phyloP scores from a whole-genome alignment of 2,329 filamentous ascomycete genomes.

The Coccinonectria pachysandricola region DNA sequence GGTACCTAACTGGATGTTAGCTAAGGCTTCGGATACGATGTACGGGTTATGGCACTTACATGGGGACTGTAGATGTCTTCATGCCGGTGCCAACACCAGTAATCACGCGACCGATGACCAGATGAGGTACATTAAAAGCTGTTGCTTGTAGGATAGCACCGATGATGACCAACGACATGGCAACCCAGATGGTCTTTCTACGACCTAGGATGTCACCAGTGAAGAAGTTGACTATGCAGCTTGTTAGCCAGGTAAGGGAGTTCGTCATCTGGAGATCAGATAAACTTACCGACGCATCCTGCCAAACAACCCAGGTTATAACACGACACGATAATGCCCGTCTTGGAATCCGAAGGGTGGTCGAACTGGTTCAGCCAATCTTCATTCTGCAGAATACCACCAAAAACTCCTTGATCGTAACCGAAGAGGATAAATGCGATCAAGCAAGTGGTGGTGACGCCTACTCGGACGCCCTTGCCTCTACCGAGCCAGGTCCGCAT shows the following conservation, averaged over 20 bases:
- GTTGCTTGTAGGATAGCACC: constrained; percentile 49
- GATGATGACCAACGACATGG: constrained; percentile 44
- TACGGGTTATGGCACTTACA: no score
- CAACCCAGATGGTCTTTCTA: constrained; percentile 43
- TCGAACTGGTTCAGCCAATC: constrained; percentile 29
- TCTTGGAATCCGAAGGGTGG: constrained; percentile 17
- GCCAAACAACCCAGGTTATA: constrained; percentile 33
- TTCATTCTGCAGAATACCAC: constrained; percentile 34
- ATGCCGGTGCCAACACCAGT: constrained; percentile 39
- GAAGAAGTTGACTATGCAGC: constrained; percentile 26
- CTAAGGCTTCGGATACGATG: no score
- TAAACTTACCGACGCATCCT: constrained; percentile 22
- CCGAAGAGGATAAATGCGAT: constrained; percentile 22
- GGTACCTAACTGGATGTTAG: constrained; percentile 8
- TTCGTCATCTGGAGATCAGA: constrained; percentile 31
- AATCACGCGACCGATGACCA: constrained; percentile 38
- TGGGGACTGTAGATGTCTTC: constrained; percentile 29
- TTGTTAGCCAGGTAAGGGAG: constrained; percentile 1
- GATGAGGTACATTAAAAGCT: constrained; percentile 30
- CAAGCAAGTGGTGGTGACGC: constrained; percentile 14
- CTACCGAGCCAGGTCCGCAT: constrained; percentile 16
- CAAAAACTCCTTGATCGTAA: constrained; percentile 28
- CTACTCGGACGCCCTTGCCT: constrained; percentile 13
- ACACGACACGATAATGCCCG: constrained; percentile 21
- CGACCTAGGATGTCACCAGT: constrained; percentile 41